A percentile compares a stretch with the other conserved stretches of the same genome.
Evolutionary conservation across 768 basidiomycete genomes (phyloP).

Genomic region (Russula earlei): DNA sequence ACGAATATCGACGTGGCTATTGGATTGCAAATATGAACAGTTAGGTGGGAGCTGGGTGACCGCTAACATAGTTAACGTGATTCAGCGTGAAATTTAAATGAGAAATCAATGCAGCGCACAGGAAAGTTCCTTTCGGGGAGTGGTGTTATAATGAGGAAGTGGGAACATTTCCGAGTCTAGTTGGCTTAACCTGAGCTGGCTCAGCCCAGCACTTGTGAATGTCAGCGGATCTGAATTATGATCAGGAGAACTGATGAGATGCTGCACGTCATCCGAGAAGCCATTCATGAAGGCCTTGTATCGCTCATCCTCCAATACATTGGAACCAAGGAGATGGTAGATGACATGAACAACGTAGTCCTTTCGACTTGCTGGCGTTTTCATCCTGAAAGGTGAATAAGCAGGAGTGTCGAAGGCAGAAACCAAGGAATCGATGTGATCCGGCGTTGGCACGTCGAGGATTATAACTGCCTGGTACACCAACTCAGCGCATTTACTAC

Average conservation of each 20-base stretch:
- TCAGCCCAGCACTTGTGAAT: conserved; percentile 64
- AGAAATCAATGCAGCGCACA: conserved; percentile 18
- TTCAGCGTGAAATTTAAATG: not conserved
- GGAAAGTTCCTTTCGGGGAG: conserved; percentile 32
- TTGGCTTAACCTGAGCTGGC: conserved; percentile 60
- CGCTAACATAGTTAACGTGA: not conserved
- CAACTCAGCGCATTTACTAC: not conserved
- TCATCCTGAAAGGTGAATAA: conserved; percentile 41
- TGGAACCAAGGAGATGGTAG: conserved; percentile 65
- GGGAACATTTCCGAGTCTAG: conserved; percentile 70
- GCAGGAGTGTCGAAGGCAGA: conserved; percentile 38
- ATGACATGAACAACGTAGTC: conserved; percentile 42
- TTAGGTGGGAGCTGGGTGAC: conserved; percentile 18
- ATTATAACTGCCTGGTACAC: conserved; percentile 47
- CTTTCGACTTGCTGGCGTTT: conserved; percentile 30
- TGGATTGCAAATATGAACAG: conserved; percentile 8
- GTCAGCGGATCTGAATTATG: conserved; percentile 55
- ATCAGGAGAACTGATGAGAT: conserved; percentile 61
- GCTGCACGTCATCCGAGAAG: conserved; percentile 59
- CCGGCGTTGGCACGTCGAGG: conserved; percentile 59
- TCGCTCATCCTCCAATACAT: conserved; percentile 56
- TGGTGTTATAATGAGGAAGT: conserved; percentile 44
- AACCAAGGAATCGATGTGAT: conserved; percentile 44
- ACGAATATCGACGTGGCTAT: conserved; percentile 13
- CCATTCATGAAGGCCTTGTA: conserved; percentile 67